Percentiles rank a stretch among this genome's conserved stretches.
phyloP scores from a whole-genome alignment of 2,329 filamentous ascomycete species.

The Trichophyton schoenleinii region DNA sequence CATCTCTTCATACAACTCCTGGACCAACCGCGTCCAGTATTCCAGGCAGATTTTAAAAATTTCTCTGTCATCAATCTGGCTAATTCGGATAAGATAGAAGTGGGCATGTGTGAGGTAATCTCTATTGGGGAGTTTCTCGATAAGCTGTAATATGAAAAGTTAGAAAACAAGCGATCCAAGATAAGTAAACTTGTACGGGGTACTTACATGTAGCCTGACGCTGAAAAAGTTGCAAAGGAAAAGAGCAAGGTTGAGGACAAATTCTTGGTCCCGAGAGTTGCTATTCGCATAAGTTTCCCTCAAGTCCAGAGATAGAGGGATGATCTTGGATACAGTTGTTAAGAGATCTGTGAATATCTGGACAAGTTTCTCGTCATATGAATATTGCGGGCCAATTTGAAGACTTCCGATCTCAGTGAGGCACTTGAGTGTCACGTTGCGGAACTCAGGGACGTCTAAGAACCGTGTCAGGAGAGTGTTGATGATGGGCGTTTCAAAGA shows the following conservation, averaged over 20 bases:
- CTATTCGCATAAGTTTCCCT: conserved; percentile 84
- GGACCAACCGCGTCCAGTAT: conserved; percentile 97
- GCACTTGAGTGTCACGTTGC: conserved; percentile 92
- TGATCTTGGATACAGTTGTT: conserved; percentile 83
- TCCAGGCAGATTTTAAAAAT: conserved; percentile 99
- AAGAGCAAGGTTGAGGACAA: conserved; percentile 89
- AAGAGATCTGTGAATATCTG: conserved; percentile 98
- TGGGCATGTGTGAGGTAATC: conserved; percentile 93
- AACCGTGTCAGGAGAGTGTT: conserved; percentile 88
- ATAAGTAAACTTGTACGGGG: conserved; percentile 12
- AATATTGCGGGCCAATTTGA: conserved; percentile 61
- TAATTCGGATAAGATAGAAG: conserved; percentile 96
- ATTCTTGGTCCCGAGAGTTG: conserved; percentile 89
- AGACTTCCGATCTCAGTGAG: conserved; percentile 93
- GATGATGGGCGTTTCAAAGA: conserved; percentile 95
- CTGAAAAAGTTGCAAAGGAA: conserved; percentile 97
- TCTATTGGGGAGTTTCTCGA: conserved; percentile 88
- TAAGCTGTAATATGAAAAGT: conserved; percentile 44
- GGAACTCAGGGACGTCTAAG: conserved; percentile 84
- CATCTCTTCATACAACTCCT: conserved; percentile 98
- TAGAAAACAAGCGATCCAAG: conserved; percentile 11
- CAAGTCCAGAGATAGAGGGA: conserved; percentile 78
- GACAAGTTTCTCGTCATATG: conserved; percentile 89
- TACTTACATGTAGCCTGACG: conserved; percentile 66
- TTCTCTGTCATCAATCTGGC: conserved; percentile 94